Evolutionary conservation across 306 rosid species (phyloP), one percentile per base, ranked within the genome.

Genomic region (Carpinus viminea): DNA sequence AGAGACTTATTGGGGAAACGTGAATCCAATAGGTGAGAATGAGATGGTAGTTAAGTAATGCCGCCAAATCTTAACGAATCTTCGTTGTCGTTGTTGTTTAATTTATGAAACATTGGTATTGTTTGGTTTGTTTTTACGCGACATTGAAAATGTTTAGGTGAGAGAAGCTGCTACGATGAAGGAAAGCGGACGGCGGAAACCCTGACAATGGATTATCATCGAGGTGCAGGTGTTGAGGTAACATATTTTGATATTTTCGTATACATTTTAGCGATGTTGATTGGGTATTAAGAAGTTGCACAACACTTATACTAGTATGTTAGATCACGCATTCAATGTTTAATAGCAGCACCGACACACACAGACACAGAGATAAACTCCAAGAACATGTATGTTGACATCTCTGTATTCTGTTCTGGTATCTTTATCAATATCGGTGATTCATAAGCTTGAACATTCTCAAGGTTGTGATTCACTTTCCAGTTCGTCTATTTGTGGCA

Each of bases 1-100:
- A 81, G 98, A 95, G 84, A 95, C 98, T 45, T 95, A 92, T 55
- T 92, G 98, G 98, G 98, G 98, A 73, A 95, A 95, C 89, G 98
- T 95, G 15, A 95, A 95, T 85, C 98, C 97, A 17, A 95, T 95
- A 46, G 98, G 98, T 95, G 83, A 77, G 91, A 51, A 98, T 95
- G 83, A 77, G 91, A 51, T 78, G 24, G 43, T 77, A 34, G 68
- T 8, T 9, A 43, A 56, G 69, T 65, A 46, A 71, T 20, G 13
- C 31, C 34, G 15, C 65, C 34, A 59, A 12, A 16, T 20, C 65
- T 59, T 59, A 17, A n/a, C 8, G 61, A 17, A 55, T 55, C 50
- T 65, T 50, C 17, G 8, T 50, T 79, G 54, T 76, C 18, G n/a
- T 34, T 71, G 17, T 16, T 54, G 12, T 12, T 68, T 6, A 4